Percentiles rank a stretch among this genome's conserved stretches.
Conservation (phyloP, 768 basidiomycete species). For the Suillus cothurnatus region DNA sequence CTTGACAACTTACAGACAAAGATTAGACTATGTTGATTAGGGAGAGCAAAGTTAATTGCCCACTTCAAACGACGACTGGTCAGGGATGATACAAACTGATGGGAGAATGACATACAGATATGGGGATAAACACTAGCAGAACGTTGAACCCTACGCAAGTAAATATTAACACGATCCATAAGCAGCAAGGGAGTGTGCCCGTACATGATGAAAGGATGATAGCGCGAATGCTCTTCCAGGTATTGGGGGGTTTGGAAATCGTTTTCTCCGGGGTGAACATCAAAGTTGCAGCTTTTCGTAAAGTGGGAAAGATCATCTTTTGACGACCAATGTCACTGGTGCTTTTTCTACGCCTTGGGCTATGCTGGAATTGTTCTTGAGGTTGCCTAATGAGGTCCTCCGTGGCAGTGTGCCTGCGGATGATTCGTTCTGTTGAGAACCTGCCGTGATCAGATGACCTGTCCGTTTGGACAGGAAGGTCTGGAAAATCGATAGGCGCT, state of each 20-base stretch:
- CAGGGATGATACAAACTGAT: conserved; percentile 1
- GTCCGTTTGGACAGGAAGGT: not conserved
- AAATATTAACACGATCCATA: conserved; percentile 8
- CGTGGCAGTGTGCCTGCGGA: not conserved
- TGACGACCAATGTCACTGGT: conserved; percentile 3
- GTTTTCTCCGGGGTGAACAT: conserved; percentile 37
- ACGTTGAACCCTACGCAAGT: conserved; percentile 60
- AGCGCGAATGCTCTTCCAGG: conserved; percentile 49
- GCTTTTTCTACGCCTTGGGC: not conserved
- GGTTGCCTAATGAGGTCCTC: not conserved
- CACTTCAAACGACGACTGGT: conserved; percentile 47
- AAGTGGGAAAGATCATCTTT: conserved; percentile 15
- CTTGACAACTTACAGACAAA: conserved; percentile 62
- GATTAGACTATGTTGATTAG: conserved; percentile 56
- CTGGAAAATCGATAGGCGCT: not conserved
- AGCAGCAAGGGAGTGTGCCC: conserved; percentile 17
- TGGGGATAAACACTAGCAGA: conserved; percentile 70
- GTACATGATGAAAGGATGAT: conserved; percentile 62
- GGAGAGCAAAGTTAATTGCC: conserved; percentile 66
- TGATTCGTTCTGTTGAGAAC: not conserved
- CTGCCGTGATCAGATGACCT: not conserved
- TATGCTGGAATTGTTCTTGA: not conserved
- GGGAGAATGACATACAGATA: conserved; percentile 49
- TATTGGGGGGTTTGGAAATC: conserved; percentile 45
- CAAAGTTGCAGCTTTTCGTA: conserved; percentile 30